A percentile compares a stretch with the other conserved stretches of the same genome.
These are phyloP conservation scores for Omphalea diandra DNA, from an alignment of 441 rosid genomes.

Conservation along the genomic window DNA sequence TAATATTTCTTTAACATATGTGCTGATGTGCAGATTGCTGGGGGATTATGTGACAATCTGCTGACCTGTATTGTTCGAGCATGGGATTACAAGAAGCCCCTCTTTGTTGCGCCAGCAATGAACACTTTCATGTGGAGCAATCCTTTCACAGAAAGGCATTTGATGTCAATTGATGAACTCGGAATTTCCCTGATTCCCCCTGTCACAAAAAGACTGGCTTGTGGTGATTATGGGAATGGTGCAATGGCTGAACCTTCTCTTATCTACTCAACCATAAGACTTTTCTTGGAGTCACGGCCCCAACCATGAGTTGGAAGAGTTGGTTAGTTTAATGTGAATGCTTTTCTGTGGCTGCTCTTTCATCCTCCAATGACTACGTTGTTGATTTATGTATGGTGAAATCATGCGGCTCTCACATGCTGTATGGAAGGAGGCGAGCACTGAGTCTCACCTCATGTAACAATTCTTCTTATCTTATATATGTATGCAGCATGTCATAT, in stretches of 20 bases:
- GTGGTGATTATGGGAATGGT: constrained; percentile 90
- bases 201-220: constrained; percentile 71
- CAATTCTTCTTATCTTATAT: neutral
- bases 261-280: constrained; percentile 73
- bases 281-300: constrained; percentile 61
- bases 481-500: neutral
- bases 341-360: neutral
- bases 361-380: neutral
- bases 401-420: neutral
- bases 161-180: constrained; percentile 74
- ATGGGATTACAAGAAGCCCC: constrained; percentile 83
- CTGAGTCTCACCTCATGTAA: neutral
- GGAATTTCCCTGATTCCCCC: constrained; percentile 88
- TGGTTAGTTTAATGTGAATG: no score
- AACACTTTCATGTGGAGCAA: constrained; percentile 91
- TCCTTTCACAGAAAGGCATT: constrained; percentile 84
- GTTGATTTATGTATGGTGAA: no score
- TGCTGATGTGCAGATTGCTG: constrained; percentile 65
- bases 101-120: constrained; percentile 89
- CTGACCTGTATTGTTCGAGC: constrained; percentile 85
- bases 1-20: neutral
- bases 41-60: constrained; percentile 88
- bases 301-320: constrained; percentile 30
- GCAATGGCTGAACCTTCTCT: constrained; percentile 94
- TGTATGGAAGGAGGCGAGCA: neutral